Percentiles rank a stretch among this genome's conserved stretches.
Evolutionary conservation across 2,329 filamentous ascomycete species (phyloP).

Genomic region (Monilinia aucupariae): DNA sequence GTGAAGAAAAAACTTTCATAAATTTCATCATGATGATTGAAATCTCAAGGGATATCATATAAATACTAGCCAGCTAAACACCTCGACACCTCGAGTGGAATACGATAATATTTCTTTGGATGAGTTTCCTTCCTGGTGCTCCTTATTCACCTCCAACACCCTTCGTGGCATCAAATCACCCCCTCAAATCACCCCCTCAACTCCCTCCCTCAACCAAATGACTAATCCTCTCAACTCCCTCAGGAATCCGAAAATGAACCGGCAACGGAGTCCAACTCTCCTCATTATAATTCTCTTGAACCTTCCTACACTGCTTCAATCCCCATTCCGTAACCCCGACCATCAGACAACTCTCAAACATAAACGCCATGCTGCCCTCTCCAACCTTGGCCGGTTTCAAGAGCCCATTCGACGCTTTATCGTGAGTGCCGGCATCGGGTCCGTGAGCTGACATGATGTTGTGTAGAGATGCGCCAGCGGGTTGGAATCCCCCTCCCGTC

Average conservation of each 20-base stretch:
- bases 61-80: background rate
- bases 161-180: background rate
- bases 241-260: constrained; percentile 40
- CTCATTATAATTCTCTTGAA: constrained; percentile 62
- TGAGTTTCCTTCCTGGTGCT: background rate
- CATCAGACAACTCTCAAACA: constrained; percentile 63
- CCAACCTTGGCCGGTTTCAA: constrained; percentile 52
- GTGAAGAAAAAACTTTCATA: no score
- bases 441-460: constrained; percentile 61
- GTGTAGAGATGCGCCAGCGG: constrained; percentile 56
- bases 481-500: constrained; percentile 51
- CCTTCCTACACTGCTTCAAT: constrained; percentile 60
- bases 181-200: background rate
- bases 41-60: background rate
- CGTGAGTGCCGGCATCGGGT: constrained; percentile 50
- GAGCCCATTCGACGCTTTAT: constrained; percentile 48
- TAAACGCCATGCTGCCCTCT: constrained; percentile 58
- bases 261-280: constrained; percentile 59
- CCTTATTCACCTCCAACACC: constrained; percentile 21
- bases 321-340: constrained; percentile 70
- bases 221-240: constrained; percentile 27
- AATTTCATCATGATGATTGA: no score
- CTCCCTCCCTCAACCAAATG: constrained; percentile 25
- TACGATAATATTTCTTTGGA: background rate
- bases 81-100: background rate